Evolutionary conservation across 2,329 filamentous ascomycete genomes (phyloP), one percentile per base, ranked within the genome.

Genomic region (Fusarium pseudocircinatum): DNA sequence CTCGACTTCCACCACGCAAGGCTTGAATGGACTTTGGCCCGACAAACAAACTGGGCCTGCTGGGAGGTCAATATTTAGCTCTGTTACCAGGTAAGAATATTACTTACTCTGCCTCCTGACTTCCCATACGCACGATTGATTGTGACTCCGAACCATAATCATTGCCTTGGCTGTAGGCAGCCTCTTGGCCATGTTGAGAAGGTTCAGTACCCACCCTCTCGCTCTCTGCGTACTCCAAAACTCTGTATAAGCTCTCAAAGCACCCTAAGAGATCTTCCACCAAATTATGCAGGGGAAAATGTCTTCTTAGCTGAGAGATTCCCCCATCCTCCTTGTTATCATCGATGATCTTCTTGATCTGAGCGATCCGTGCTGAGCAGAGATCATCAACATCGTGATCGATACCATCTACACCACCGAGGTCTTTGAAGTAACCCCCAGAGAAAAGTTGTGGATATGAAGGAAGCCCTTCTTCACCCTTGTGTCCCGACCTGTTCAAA

Each of bases 361-460:
- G 34, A 11, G 61, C 53, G 16, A 80, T 76, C 57, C 80, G 77
- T 28, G 57, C 59, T 44, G 72, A 71, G 53, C 74, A 75, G 53
- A 81, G 60, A 43, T 75, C 56, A 39, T 77, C 68, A 26, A 49
- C 42, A 20, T 67, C 32, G 52, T 76, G 37, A 26, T 60, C 26
- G 43, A 60, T 26, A 46, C 75, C 42, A 24, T 53, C 26, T 43
- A 54, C 49, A 13, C 66, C 72, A 7, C 75, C 77, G 13, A 82
- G 63, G 36, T 73, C 67, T 58, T 68, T 75, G 67, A 79, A 81
- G 18, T 77, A 77, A 4, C 80, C 75, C 16, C 76, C 26, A 15
- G 52, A 30, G 20, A 79, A 70, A 14, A 78, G 69, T 4, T 42
- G 28, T 7, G 53, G 24, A 42, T 70, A 70, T 36, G 42, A 40